Percentiles rank a stretch among this genome's conserved stretches.
phyloP scores from a whole-genome alignment of 768 basidiomycete species.

The Boletus coccyginus region DNA sequence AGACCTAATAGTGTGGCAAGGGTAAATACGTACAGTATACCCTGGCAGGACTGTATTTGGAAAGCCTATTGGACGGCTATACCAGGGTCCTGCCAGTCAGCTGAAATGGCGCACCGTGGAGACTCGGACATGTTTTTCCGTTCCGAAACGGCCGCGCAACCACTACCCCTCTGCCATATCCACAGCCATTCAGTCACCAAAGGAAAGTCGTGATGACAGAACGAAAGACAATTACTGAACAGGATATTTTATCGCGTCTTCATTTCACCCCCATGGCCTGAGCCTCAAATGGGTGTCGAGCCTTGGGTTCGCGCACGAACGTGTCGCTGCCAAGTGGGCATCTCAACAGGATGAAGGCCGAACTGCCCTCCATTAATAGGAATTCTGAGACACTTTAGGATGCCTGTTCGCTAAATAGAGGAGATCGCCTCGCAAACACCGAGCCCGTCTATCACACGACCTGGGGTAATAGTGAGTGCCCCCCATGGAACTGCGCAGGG shows the following conservation, averaged over 20 bases:
- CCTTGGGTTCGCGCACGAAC: neutral
- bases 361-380: constrained; percentile 1
- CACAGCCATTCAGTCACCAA: constrained; percentile 5
- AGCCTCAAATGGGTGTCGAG: neutral
- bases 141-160: neutral
- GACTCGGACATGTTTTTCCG: neutral
- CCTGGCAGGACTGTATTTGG: constrained; percentile 17
- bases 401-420: constrained; percentile 1
- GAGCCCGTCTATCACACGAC: constrained; percentile 23
- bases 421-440: constrained; percentile 11
- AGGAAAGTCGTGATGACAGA: constrained; percentile 3
- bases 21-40: constrained; percentile 26
- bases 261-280: constrained; percentile 1
- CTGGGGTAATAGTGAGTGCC: constrained; percentile 29
- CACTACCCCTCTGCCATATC: neutral
- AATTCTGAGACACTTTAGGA: constrained; percentile 4
- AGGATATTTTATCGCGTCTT: neutral
- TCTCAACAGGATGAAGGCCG: constrained; percentile 8
- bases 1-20: constrained; percentile 21
- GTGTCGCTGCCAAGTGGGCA: neutral
- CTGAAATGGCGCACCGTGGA: constrained; percentile 6
- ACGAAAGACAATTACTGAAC: neutral
- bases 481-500: constrained; percentile 24
- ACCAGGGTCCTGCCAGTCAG: constrained; percentile 3
- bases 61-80: constrained; percentile 9